A percentile compares a stretch with the other conserved stretches of the same genome.
Evolutionary conservation across 2,329 filamentous ascomycete species (phyloP).

Genomic region (Pseudogymnoascus sp.): DNA sequence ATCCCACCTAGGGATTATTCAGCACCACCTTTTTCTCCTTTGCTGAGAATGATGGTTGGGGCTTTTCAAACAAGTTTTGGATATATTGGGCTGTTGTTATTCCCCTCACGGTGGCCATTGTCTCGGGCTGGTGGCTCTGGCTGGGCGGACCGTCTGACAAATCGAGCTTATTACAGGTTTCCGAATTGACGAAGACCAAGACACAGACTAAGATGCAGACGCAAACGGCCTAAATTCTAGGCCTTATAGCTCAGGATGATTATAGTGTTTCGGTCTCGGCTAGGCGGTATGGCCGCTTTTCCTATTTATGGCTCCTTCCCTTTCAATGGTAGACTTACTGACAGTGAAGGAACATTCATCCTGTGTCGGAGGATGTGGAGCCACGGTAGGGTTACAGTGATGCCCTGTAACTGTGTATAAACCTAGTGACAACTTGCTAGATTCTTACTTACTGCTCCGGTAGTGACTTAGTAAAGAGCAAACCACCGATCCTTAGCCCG

Average conservation of each 20-base stretch:
- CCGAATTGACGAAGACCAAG: too few species aligned
- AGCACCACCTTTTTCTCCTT: slow-evolving; percentile 2
- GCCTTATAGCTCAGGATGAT: neutral
- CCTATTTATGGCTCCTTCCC: neutral
- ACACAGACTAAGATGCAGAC: neutral
- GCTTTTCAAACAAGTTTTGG: neutral
- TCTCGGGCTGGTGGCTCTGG: neutral
- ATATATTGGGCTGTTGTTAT: neutral
- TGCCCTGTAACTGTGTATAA: too few species aligned
- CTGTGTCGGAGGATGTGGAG: too few species aligned
- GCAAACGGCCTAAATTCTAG: neutral
- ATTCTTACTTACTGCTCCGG: too few species aligned
- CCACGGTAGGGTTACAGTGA: too few species aligned
- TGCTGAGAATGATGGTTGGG: neutral
- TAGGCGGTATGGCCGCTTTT: neutral
- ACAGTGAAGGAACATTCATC: too few species aligned
- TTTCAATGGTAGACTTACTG: too few species aligned
- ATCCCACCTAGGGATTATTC: neutral
- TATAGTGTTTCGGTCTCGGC: too few species aligned
- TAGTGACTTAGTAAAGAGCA: too few species aligned
- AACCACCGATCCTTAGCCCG: too few species aligned
- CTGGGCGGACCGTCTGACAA: neutral
- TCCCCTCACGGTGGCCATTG: neutral
- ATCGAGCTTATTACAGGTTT: neutral
- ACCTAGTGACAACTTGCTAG: too few species aligned